phyloP scores from a whole-genome alignment of 2,329 filamentous ascomycete species.

The Fusarium sp. region DNA sequence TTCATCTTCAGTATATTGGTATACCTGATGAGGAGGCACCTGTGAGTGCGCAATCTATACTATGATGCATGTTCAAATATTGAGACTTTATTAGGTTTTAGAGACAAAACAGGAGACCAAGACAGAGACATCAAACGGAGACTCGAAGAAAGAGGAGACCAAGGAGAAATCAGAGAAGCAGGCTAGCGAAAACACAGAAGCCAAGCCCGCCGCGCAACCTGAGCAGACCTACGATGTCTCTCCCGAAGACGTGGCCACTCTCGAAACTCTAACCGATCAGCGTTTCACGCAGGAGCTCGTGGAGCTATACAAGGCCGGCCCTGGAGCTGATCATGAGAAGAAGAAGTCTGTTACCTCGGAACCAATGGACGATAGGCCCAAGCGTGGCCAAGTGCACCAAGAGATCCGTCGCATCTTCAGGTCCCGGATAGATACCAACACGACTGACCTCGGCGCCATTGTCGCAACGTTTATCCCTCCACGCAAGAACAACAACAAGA shows the following conservation, averaged over 20 bases:
- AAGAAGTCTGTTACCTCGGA: constrained; percentile 54
- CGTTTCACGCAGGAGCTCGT: constrained; percentile 56
- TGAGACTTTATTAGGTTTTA: constrained; percentile 27
- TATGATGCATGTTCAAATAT: not conserved
- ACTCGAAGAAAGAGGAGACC: constrained; percentile 30
- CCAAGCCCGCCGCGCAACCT: constrained; percentile 31
- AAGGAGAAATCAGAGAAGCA: constrained; percentile 25
- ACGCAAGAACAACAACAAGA: constrained; percentile 48
- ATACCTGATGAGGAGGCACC: constrained; percentile 34
- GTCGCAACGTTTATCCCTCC: constrained; percentile 74
- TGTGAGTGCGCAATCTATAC: constrained; percentile 8
- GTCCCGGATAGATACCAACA: constrained; percentile 82
- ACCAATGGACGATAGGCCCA: constrained; percentile 57
- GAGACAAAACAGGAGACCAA: constrained; percentile 32
- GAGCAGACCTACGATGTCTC: constrained; percentile 45
- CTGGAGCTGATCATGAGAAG: constrained; percentile 44
- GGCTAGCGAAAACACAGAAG: constrained; percentile 33
- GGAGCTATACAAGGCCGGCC: constrained; percentile 54
- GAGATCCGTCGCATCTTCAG: constrained; percentile 83
- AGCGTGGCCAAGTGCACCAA: constrained; percentile 63
- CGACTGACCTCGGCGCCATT: constrained; percentile 67
- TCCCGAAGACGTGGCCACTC: constrained; percentile 48
- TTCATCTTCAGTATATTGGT: constrained; percentile 73
- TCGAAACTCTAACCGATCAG: constrained; percentile 55
- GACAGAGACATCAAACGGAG: constrained; percentile 13